Evolutionary conservation across 345 rosid species (phyloP).

Genomic region (Linum lewisii): DNA sequence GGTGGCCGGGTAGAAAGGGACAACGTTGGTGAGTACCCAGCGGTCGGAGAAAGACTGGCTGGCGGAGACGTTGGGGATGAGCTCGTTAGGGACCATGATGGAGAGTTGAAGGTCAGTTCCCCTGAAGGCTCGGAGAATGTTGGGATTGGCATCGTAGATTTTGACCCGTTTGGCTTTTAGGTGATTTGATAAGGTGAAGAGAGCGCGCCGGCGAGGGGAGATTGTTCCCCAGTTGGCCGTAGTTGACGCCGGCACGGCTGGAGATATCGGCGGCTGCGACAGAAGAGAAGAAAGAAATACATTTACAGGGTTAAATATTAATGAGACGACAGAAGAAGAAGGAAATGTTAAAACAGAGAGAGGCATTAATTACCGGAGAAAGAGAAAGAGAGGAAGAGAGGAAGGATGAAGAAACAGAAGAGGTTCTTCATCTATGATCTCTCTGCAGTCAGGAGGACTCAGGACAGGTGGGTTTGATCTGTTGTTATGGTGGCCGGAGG

Average conservation of each 20-base stretch:
- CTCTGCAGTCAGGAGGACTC: background rate
- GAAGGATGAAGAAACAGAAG: background rate
- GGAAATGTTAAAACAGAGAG: background rate
- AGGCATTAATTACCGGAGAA: background rate
- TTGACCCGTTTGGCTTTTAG: constrained; percentile 53
- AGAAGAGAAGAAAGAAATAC: background rate
- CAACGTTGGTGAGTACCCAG: constrained; percentile 52
- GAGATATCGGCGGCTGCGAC: constrained; percentile 38
- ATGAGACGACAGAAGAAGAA: too few species aligned
- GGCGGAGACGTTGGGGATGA: constrained; percentile 39
- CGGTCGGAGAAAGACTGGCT: constrained; percentile 38
- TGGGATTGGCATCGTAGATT: constrained; percentile 63
- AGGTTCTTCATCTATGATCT: background rate
- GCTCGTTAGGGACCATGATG: constrained; percentile 59
- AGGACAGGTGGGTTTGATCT: background rate
- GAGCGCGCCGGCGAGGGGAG: constrained; percentile 47
- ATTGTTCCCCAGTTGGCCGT: constrained; percentile 66
- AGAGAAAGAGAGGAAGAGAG: background rate
- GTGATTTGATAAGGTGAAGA: constrained; percentile 37
- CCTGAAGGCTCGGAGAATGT: constrained; percentile 44
- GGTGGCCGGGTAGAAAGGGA: constrained; percentile 43
- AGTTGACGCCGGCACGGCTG: constrained; percentile 57
- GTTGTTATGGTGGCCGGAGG: too few species aligned
- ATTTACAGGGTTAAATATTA: background rate
- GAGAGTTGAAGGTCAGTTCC: constrained; percentile 48